Base-by-base conservation (phyloP, 1,139 yeast genomes). In the Pichia sp. region DNA sequence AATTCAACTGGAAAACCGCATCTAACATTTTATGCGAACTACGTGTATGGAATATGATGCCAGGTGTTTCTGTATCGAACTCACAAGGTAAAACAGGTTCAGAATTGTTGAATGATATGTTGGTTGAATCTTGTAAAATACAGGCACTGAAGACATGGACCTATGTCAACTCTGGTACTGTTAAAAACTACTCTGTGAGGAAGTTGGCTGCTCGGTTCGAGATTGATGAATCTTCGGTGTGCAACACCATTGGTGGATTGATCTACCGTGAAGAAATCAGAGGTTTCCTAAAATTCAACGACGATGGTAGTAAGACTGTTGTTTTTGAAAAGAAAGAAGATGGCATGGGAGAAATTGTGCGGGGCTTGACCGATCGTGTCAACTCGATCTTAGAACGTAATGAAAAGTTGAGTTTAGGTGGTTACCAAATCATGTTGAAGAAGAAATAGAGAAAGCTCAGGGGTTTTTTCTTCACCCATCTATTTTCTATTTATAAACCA, bases 1-100 rank as follows among this genome's bases (percentile, higher is more conserved):
- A 80, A 64, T 97, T 98, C 63, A 90, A 93, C 69, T 93, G 99
- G 99, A 74, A 79, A 58, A 78, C 80, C 65, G 85, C 97, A 46
- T 81, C 84, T 64, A 81, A 82, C 50, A 79, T 89, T 66, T 79
- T 95, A 67, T 76, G 80, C 48, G 76, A 87, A 36, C 87, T 95
- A 69, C 88, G 90, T 74, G 86, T 90, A 65, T 93, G 99, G 99
- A 81, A 81, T 61, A 59, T 57, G 61, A 59, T 59, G 61, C 61
- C 61, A 46, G 59, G 60, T 53, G 43, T 44, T 23, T 49, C 58
- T 4, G 49, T 49, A 34, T 44, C 45, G 19, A 54, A 51, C 36
- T 29, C 51, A 23, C 57, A 59, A 15, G 57, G 56, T 44, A 54
- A 57, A 34, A 34, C 51, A 11, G 59, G 55, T 36, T 19, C 47